Evolutionary conservation across 2,329 filamentous ascomycete species (phyloP), one percentile per base, ranked within the genome.

Genomic region (Pyricularia sp.): DNA sequence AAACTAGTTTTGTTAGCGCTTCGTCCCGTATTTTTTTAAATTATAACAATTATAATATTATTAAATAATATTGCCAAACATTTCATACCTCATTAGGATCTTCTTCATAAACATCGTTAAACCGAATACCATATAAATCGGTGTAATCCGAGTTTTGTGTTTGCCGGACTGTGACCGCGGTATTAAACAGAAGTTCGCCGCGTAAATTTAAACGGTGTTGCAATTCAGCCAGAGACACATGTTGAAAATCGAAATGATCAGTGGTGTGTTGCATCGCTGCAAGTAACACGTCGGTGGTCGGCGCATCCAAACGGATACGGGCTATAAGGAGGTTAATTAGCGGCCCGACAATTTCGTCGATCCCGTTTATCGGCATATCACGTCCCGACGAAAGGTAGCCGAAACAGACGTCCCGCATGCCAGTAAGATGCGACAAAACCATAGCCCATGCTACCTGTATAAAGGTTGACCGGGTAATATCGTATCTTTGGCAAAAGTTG

Each of bases 251-350:
- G 14, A 42, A 63, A 7, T 36, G 55, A 30, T 36, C 58, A 12
- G 28, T 30, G n/a, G 61, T 36, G 30, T 25, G 23, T 55, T 61
- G 66, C 28, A 68, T 30, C 4, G 36, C 4, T 17, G 50, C 25
- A 3, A 68, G 68, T 25, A 67, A 33, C 20, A 33, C 63, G 11
- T 71, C 36, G 7, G 75, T 31, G 3, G 31, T 12, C 6, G 42
- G 58, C 17, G 59, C 64, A 14, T 69, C 70, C 31, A 71, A 26
- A 17, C 17, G 80, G 3, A 75, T 65, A 14, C 75, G 71, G 1
- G 77, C 63, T 5, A 77, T 76, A 0, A 79, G 71, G 4, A 76
- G 77, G 14, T 74, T 73, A 31, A 79, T 75, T 0, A 74, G 74
- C 1, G 77, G 76, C 0, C 76, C 77, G 4, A 72, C 66, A 4